Conservation (phyloP, 2,329 filamentous ascomycete species). For the Colletotrichum gloeosporioides region DNA sequence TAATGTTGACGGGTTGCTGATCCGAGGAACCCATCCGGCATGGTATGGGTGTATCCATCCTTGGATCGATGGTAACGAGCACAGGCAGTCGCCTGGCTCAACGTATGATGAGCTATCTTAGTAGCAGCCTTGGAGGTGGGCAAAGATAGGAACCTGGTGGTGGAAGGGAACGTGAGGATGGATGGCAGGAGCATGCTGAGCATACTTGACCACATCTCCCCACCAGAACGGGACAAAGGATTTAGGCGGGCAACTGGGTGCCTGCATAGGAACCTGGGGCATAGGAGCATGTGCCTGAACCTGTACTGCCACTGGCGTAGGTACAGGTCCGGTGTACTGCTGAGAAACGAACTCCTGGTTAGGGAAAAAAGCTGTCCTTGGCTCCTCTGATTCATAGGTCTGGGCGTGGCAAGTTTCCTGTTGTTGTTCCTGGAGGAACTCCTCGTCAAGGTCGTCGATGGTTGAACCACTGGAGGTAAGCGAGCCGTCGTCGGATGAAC, state of each 20-base stretch:
- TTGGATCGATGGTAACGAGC: background rate
- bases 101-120: slow-evolving; percentile 32
- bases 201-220: slow-evolving; percentile 61
- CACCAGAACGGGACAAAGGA: slow-evolving; percentile 53
- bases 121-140: slow-evolving; percentile 57
- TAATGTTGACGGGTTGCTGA: background rate
- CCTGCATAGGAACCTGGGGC: slow-evolving; percentile 36
- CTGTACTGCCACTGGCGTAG: slow-evolving; percentile 26
- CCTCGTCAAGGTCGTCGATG: slow-evolving; percentile 57
- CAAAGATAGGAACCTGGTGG: slow-evolving; percentile 57
- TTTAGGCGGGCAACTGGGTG: slow-evolving; percentile 46
- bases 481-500: slow-evolving; percentile 60
- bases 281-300: slow-evolving; percentile 39
- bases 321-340: slow-evolving; percentile 47
- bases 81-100: background rate
- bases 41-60: background rate
- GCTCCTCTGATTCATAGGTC: slow-evolving; percentile 53
- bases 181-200: slow-evolving; percentile 52
- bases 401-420: slow-evolving; percentile 47
- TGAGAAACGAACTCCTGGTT: slow-evolving; percentile 52
- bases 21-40: background rate
- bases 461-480: slow-evolving; percentile 59
- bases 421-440: slow-evolving; percentile 50
- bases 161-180: slow-evolving; percentile 58
- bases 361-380: slow-evolving; percentile 43